Conservation (phyloP, 2,329 filamentous ascomycete species). For the Parafenestella ontariensis region DNA sequence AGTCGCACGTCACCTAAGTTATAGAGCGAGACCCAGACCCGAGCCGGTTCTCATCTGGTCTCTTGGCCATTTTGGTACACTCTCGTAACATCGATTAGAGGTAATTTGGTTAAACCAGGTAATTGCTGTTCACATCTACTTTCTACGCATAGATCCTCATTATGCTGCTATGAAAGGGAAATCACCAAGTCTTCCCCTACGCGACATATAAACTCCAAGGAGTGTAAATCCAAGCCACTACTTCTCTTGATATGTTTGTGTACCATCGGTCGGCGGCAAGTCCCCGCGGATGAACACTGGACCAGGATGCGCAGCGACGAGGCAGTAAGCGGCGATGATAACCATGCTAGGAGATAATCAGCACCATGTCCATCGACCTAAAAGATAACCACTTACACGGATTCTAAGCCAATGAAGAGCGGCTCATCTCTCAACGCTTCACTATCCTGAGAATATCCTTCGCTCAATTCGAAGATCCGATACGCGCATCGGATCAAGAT, state of each 20-base stretch:
- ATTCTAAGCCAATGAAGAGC: slow-evolving; percentile 6
- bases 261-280: neutral
- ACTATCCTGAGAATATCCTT: slow-evolving; percentile 1
- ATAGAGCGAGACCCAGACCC: too few relatives aligned
- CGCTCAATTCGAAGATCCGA: slow-evolving; percentile 6
- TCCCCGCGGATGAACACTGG: neutral
- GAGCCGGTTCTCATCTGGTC: too few relatives aligned
- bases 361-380: neutral
- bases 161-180: neutral
- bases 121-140: too few relatives aligned
- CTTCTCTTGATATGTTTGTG: neutral
- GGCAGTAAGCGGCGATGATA: neutral
- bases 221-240: neutral
- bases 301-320: neutral
- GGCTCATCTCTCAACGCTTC: neutral
- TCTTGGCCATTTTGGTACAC: too few relatives aligned
- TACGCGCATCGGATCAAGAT: slow-evolving; percentile 5
- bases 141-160: too few relatives aligned
- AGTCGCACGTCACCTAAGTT: too few relatives aligned
- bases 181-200: neutral
- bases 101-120: too few relatives aligned
- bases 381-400: slow-evolving; percentile 2
- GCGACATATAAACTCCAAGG: neutral
- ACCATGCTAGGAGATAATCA: neutral
- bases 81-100: too few relatives aligned